Conservation (phyloP, 2,329 filamentous ascomycete species). For the Nannizziopsis arthrosporioides region DNA sequence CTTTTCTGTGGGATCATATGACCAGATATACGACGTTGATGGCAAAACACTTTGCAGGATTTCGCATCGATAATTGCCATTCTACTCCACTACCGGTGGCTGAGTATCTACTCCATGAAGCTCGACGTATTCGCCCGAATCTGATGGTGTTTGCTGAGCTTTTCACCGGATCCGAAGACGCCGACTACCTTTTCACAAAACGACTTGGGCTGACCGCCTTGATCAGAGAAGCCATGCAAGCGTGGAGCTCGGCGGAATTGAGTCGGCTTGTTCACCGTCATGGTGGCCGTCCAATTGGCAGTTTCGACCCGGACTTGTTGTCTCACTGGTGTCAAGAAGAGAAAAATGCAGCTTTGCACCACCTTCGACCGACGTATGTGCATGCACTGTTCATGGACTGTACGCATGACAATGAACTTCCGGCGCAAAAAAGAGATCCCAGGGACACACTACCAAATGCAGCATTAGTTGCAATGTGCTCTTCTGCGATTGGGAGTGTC, state of each 20-base stretch:
- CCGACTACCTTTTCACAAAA: constrained; percentile 92
- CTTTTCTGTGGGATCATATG: constrained; percentile 94
- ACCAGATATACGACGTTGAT: constrained; percentile 80
- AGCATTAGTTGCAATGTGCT: constrained; percentile 89
- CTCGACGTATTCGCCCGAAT: constrained; percentile 75
- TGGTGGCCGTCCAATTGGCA: constrained; percentile 86
- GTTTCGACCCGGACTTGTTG: constrained; percentile 87
- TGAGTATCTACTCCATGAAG: constrained; percentile 87
- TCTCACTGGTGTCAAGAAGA: constrained; percentile 45
- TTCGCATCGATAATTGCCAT: constrained; percentile 96
- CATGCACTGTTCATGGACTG: constrained; percentile 98
- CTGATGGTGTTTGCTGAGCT: constrained; percentile 88
- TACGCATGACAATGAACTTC: constrained; percentile 95
- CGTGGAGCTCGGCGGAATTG: constrained; percentile 87
- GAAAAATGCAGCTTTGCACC: constrained; percentile 55
- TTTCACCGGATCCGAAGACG: constrained; percentile 89
- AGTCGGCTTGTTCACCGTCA: constrained; percentile 88
- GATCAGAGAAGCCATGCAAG: constrained; percentile 96
- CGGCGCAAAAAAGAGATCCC: constrained; percentile 87
- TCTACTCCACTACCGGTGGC: constrained; percentile 91
- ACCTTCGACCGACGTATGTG: constrained; percentile 75
- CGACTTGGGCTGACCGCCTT: constrained; percentile 80
- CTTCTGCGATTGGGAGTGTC: constrained; percentile 85
- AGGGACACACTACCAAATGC: constrained; percentile 89
- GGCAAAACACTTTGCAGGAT: constrained; percentile 88